phyloP scores from a whole-genome alignment of 106 monocot genomes.

The Dendrobium nobile region DNA sequence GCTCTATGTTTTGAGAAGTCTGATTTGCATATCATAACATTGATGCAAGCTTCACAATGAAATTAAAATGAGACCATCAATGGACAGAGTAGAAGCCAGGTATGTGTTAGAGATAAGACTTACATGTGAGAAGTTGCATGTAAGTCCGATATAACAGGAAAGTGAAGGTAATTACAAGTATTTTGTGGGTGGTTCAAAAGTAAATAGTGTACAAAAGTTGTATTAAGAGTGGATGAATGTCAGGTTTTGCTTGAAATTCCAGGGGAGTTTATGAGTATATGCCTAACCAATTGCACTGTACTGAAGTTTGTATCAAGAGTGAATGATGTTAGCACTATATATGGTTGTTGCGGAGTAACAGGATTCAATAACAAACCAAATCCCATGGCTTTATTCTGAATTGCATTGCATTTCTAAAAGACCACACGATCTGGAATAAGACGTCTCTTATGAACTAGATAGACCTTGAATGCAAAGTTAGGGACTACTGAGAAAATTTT shows the following conservation, averaged over 20 bases:
- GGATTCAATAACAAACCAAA: too few species aligned
- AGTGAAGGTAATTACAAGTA: background rate
- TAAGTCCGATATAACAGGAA: background rate
- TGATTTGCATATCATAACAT: background rate
- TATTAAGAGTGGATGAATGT: background rate
- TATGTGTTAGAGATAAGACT: background rate
- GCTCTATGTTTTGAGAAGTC: background rate
- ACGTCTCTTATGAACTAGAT: too few species aligned
- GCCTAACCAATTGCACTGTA: too few species aligned
- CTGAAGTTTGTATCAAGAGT: too few species aligned
- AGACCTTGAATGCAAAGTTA: too few species aligned
- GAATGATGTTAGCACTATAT: too few species aligned
- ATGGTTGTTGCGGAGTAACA: too few species aligned
- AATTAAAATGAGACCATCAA: background rate
- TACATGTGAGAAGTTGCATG: background rate
- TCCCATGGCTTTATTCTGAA: too few species aligned
- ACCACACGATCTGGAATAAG: too few species aligned
- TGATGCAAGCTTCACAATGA: background rate
- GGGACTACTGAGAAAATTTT: too few species aligned
- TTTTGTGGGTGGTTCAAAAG: background rate
- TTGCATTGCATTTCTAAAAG: too few species aligned
- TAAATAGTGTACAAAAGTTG: background rate
- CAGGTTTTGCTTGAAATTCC: background rate
- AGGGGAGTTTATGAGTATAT: background rate
- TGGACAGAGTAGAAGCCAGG: background rate